phyloP scores from a whole-genome alignment of 2,329 filamentous ascomycete genomes.

The Xylaria sp. region DNA sequence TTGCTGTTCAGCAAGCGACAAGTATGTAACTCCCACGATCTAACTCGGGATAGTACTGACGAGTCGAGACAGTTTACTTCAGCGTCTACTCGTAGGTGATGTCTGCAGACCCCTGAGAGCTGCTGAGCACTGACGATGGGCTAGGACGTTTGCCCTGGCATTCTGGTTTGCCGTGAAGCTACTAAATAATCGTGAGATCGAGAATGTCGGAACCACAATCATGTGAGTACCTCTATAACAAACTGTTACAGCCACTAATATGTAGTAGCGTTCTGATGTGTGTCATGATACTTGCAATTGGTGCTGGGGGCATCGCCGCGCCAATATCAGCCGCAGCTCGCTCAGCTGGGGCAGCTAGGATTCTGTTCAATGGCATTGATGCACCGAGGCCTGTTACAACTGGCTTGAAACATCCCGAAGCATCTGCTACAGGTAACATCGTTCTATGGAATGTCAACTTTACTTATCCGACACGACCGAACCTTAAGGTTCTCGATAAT shows the following conservation, averaged over 20 bases:
- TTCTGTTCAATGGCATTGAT: conserved; percentile 66
- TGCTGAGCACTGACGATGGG: conserved; percentile 25
- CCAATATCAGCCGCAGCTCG: conserved; percentile 68
- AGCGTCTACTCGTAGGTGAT: conserved; percentile 46
- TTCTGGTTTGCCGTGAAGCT: conserved; percentile 50
- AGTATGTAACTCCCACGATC: conserved; percentile 39
- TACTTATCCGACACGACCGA: conserved; percentile 74
- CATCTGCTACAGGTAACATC: conserved; percentile 64
- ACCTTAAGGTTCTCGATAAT: conserved; percentile 70
- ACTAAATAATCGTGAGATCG: conserved; percentile 47
- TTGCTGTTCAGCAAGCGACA: conserved; percentile 48
- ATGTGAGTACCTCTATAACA: conserved; percentile 49
- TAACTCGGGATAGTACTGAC: conserved; percentile 33
- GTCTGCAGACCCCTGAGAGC: not conserved
- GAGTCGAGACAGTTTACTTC: conserved; percentile 45
- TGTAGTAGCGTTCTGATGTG: conserved; percentile 62
- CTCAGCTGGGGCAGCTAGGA: conserved; percentile 65
- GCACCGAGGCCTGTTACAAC: conserved; percentile 56
- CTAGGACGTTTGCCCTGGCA: conserved; percentile 48
- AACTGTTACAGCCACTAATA: conserved; percentile 3
- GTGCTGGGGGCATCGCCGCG: conserved; percentile 65
- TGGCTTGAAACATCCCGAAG: conserved; percentile 59
- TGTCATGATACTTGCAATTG: conserved; percentile 67
- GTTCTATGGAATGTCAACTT: conserved; percentile 73
- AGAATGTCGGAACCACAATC: conserved; percentile 65